phyloP scores from a whole-genome alignment of 2,329 filamentous ascomycete genomes.

The Fusarium hostae region DNA sequence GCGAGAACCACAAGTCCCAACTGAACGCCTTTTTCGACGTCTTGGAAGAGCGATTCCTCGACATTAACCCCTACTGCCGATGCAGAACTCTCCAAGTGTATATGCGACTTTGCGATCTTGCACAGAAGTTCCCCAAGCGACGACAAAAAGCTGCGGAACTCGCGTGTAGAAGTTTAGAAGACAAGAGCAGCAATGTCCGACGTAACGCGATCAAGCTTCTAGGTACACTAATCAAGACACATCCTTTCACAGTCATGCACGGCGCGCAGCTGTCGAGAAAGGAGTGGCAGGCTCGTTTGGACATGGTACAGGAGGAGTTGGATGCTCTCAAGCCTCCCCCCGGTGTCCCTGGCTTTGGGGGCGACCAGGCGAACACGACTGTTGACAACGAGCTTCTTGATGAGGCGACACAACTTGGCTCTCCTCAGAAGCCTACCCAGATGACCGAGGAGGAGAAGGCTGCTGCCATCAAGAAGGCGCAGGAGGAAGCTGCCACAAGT shows the following conservation, averaged over 20 bases:
- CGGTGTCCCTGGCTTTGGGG: constrained; percentile 70
- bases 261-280: constrained; percentile 85
- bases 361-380: constrained; percentile 72
- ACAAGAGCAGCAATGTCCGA: constrained; percentile 97
- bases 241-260: constrained; percentile 93
- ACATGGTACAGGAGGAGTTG: constrained; percentile 85
- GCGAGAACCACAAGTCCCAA: constrained; percentile 93
- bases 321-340: constrained; percentile 84
- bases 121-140: constrained; percentile 94
- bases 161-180: constrained; percentile 88
- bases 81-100: constrained; percentile 94
- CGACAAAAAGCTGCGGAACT: constrained; percentile 88
- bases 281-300: constrained; percentile 85
- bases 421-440: constrained; percentile 70
- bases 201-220: constrained; percentile 95
- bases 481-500: constrained; percentile 87
- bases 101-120: constrained; percentile 89
- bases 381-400: constrained; percentile 84
- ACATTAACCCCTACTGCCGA: constrained; percentile 95
- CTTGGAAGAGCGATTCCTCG: constrained; percentile 92
- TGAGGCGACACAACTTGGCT: constrained; percentile 85
- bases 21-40: constrained; percentile 98
- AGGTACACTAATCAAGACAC: constrained; percentile 87
- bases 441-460: constrained; percentile 85
- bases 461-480: constrained; percentile 79